These are phyloP conservation scores for Trametes meyenii DNA, from an alignment of 768 basidiomycete species.

Conservation along the genomic window DNA sequence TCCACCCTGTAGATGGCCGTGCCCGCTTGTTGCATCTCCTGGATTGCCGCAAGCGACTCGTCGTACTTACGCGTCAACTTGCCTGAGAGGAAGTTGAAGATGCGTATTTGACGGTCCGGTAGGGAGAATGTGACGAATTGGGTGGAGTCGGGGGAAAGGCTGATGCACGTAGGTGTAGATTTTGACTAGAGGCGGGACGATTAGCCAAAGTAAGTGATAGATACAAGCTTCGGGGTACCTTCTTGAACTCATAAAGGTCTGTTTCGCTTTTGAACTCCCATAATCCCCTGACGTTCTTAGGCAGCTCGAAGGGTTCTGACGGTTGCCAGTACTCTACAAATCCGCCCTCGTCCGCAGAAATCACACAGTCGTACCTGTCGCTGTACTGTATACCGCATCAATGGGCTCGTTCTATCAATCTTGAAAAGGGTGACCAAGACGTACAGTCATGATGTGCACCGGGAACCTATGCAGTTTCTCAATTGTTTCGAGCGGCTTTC, in stretches of 20 bases:
- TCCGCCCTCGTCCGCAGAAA: slow-evolving; percentile 93
- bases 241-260: slow-evolving; percentile 97
- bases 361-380: slow-evolving; percentile 84
- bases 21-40: slow-evolving; percentile 99
- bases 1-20: slow-evolving; percentile 91
- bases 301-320: slow-evolving; percentile 81
- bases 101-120: slow-evolving; percentile 90
- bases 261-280: slow-evolving; percentile 94
- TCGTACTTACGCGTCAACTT: slow-evolving; percentile 94
- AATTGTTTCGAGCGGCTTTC: slow-evolving; percentile 73
- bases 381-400: slow-evolving; percentile 67
- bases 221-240: slow-evolving; percentile 51
- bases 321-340: slow-evolving; percentile 98
- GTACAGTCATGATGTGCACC: slow-evolving; percentile 84
- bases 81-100: slow-evolving; percentile 90
- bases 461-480: slow-evolving; percentile 82
- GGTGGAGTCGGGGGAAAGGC: slow-evolving; percentile 85
- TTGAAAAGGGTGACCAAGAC: neutral
- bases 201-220: slow-evolving; percentile 2
- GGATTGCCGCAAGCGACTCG: slow-evolving; percentile 88
- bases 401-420: no score
- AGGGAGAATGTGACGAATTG: slow-evolving; percentile 93
- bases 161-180: slow-evolving; percentile 88
- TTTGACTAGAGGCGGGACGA: slow-evolving; percentile 60
- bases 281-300: slow-evolving; percentile 73